Conservation (phyloP, 768 basidiomycete species). For the Collybiopsis luxurians region DNA sequence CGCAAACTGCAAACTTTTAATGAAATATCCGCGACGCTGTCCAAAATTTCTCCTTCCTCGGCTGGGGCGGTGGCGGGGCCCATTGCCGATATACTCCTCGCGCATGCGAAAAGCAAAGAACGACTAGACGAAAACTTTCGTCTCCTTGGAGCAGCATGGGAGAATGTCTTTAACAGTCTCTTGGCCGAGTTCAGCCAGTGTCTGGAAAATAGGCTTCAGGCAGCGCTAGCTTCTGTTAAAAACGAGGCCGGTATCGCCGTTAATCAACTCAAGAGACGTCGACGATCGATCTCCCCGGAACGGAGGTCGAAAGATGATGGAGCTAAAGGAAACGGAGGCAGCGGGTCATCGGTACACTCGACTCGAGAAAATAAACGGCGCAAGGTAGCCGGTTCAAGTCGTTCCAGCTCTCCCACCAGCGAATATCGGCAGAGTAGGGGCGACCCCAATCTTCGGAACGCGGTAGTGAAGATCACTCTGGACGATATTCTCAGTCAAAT, state of each 20-base stretch:
- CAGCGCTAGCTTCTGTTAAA: slow-evolving; percentile 30
- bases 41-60: slow-evolving; percentile 40
- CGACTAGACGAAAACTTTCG: slow-evolving; percentile 35
- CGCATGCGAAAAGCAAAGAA: slow-evolving; percentile 40
- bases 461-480: slow-evolving; percentile 9
- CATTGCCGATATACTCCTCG: slow-evolving; percentile 41
- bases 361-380: slow-evolving; percentile 5
- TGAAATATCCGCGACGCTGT: slow-evolving; percentile 45
- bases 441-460: background rate
- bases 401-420: background rate
- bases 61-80: slow-evolving; percentile 41
- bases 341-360: background rate
- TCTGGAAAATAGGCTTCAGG: slow-evolving; percentile 30
- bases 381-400: background rate
- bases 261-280: slow-evolving; percentile 7
- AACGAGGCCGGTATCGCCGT: slow-evolving; percentile 23
- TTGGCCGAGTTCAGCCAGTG: slow-evolving; percentile 36
- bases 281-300: background rate
- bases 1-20: slow-evolving; percentile 48
- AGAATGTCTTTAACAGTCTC: slow-evolving; percentile 40
- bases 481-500: slow-evolving; percentile 40
- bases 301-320: background rate
- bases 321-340: background rate
- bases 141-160: slow-evolving; percentile 46
- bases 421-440: background rate